A percentile compares a stretch with the other conserved stretches of the same genome.
phyloP scores from a whole-genome alignment of 345 rosid species.

The Anastatica hierochuntica region DNA sequence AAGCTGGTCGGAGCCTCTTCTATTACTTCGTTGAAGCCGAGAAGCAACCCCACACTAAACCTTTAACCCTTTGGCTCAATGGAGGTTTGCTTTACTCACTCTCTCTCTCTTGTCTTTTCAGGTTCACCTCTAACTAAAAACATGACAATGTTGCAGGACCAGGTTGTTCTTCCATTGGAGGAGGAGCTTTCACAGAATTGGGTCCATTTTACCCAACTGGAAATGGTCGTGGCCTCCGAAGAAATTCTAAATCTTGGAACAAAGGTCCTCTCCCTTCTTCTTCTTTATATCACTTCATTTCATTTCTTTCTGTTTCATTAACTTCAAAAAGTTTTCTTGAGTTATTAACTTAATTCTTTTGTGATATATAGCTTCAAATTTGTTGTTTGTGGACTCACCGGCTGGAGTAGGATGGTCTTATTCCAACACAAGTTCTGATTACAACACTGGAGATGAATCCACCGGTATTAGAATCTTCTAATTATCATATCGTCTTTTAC shows the following conservation, averaged over 20 bases:
- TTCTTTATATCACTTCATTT: no score
- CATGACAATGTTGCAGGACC: constrained; percentile 44
- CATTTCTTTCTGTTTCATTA: no score
- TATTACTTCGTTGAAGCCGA: constrained; percentile 91
- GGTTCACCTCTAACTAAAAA: background rate
- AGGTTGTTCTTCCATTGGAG: constrained; percentile 90
- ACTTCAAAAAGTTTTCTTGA: background rate
- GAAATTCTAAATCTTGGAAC: constrained; percentile 84
- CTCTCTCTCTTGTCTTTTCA: background rate
- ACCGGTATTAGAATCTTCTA: constrained; percentile 35
- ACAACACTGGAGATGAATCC: constrained; percentile 55
- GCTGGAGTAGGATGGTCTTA: constrained; percentile 99
- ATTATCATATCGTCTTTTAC: background rate
- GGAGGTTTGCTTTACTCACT: constrained; percentile 45
- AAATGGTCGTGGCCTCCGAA: constrained; percentile 70
- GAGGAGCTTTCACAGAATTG: constrained; percentile 92
- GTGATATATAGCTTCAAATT: constrained; percentile 71
- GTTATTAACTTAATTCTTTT: background rate
- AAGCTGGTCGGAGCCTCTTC: constrained; percentile 73
- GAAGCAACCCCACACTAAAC: constrained; percentile 42
- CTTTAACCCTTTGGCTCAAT: constrained; percentile 90
- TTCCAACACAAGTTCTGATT: constrained; percentile 70
- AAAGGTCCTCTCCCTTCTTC: constrained; percentile 36
- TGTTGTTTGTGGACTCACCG: constrained; percentile 88
- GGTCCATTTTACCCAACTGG: constrained; percentile 87